A percentile compares a stretch with the other conserved stretches of the same genome.
Conservation (phyloP, 345 rosid species). For the Noccaea caerulescens region DNA sequence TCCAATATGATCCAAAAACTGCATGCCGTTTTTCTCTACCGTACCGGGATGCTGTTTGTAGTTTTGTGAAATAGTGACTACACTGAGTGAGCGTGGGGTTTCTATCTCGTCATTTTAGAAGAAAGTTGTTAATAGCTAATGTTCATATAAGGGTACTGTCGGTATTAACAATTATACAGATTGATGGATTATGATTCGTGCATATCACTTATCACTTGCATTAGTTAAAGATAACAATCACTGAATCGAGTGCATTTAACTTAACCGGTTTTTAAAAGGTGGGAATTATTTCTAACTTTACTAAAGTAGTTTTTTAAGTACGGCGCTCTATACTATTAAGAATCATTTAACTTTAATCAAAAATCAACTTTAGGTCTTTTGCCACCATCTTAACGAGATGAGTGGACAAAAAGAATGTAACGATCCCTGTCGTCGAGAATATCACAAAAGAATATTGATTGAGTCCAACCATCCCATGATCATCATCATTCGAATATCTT, state of each 20-base stretch:
- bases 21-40: background rate
- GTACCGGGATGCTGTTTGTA: background rate
- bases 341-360: background rate
- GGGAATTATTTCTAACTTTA: background rate
- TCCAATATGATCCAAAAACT: background rate
- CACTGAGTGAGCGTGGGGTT: background rate
- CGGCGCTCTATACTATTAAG: background rate
- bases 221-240: background rate
- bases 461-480: slow-evolving; percentile 15
- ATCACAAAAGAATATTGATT: slow-evolving; percentile 11
- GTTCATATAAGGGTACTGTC: background rate
- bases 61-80: background rate
- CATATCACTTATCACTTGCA: background rate
- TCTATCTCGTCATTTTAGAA: background rate
- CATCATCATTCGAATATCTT: slow-evolving; percentile 14
- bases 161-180: background rate
- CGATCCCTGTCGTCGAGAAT: slow-evolving; percentile 28
- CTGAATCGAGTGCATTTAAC: background rate
- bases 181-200: background rate
- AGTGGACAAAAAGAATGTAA: slow-evolving; percentile 25
- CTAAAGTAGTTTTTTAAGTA: background rate
- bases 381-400: slow-evolving; percentile 14
- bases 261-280: background rate
- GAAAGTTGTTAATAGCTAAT: background rate
- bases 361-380: slow-evolving; percentile 5